Base-by-base conservation (phyloP, 1,284 basidiomycete species). In the Trichosporon asahii region DNA sequence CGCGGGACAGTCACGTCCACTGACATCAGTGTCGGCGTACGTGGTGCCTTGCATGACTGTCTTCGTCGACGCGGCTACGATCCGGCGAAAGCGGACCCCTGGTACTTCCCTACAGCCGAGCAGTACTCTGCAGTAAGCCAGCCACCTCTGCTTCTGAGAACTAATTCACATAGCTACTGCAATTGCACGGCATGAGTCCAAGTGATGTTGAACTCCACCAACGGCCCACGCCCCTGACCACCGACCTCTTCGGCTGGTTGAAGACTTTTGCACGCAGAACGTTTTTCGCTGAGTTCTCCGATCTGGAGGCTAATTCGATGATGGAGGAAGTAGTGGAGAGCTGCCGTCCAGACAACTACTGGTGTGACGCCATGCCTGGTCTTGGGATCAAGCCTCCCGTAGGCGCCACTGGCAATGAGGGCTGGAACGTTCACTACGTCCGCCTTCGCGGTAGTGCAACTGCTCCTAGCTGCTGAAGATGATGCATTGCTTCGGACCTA, bases 51-150 rank as follows among this genome's bases (percentile, higher is more conserved):
- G 6, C 86, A 92, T 74, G 78, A 85, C 12, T 88, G 87, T 0
- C 79, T 90, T 44, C 83, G 81, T 65, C 81, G 82, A n/a, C 85
- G 86, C 21, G 90, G 90, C 0, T 81, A 88, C 64, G 85, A 93
- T 76, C 88, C 91, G 4, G 77, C 81, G 2, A 74, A 80, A 7
- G 78, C 88, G 44, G 92, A 94, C 77, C 92, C 92, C 0, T 94
- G 91, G 91, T 93, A 89, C 82, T 94, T 92, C 76, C 92, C 93
- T 0, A 89, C 90, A 0, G 85, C 85, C 3, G 85, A 87, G 49
- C 88, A 90, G 72, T 93, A 94, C 79, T 82, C 79, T 35, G 82
- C 84, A 75, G 90, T 90, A 75, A 72, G 85, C 3, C 46, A 14
- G 23, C 25, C 40, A 6, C 35, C 57, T 9, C 65, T 67, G 15